A percentile compares a stretch with the other conserved stretches of the same genome.
phyloP scores from a whole-genome alignment of 768 basidiomycete genomes.

The Rhizopogon vesiculosus region DNA sequence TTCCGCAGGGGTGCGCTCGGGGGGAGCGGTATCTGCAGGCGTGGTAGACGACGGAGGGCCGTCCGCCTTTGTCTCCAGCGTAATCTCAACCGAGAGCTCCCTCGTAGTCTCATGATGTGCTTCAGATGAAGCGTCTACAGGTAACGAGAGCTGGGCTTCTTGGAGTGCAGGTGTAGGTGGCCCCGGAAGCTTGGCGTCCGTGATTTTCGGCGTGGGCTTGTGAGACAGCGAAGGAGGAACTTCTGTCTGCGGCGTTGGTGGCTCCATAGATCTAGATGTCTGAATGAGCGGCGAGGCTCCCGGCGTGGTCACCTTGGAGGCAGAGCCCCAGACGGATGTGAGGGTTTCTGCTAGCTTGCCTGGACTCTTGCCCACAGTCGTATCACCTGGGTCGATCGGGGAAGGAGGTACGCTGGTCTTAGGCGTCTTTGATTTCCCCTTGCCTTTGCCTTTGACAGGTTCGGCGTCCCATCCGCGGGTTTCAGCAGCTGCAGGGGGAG shows the following conservation, averaged over 20 bases:
- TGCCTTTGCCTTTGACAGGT: conserved; percentile 19
- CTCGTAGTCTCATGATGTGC: neutral
- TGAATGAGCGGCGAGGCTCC: conserved; percentile 22
- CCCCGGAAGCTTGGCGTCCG: conserved; percentile 3
- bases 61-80: neutral
- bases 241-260: conserved; percentile 15
- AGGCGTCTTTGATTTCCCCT: conserved; percentile 5
- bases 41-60: conserved; percentile 10
- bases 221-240: conserved; percentile 5
- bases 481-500: neutral
- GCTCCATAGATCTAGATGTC: conserved; percentile 18
- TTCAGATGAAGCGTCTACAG: neutral
- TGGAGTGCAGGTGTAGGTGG: conserved; percentile 8
- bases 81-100: conserved; percentile 11
- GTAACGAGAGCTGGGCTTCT: conserved; percentile 7
- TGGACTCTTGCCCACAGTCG: conserved; percentile 33
- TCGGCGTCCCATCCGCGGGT: conserved; percentile 10
- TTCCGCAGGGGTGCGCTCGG: conserved; percentile 12
- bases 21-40: conserved; percentile 23
- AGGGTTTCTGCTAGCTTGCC: conserved; percentile 39
- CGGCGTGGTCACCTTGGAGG: conserved; percentile 23
- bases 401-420: conserved; percentile 21
- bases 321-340: conserved; percentile 45
- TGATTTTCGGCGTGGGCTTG: conserved; percentile 3
- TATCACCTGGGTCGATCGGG: conserved; percentile 31